phyloP scores from a whole-genome alignment of 345 rosid species.

The Acer saccharum region DNA sequence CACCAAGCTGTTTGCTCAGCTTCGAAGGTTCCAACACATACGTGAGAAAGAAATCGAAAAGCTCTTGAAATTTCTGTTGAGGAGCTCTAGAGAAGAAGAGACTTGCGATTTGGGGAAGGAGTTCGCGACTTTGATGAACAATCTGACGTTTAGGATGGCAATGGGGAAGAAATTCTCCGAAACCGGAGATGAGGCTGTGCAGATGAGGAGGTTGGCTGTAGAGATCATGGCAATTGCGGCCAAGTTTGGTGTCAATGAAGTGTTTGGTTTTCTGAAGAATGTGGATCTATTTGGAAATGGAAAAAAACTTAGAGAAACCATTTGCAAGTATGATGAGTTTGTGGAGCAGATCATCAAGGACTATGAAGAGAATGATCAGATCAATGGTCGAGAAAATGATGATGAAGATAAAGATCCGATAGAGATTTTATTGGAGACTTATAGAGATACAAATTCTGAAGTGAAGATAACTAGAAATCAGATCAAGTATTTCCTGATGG shows the following conservation, averaged over 20 bases:
- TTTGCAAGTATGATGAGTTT: constrained; percentile 34
- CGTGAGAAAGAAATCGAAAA: constrained; percentile 52
- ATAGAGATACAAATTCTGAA: constrained; percentile 48
- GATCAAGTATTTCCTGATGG: constrained; percentile 67
- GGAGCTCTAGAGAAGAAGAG: constrained; percentile 31
- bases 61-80: constrained; percentile 38
- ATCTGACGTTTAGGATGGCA: constrained; percentile 53
- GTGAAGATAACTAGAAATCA: constrained; percentile 56
- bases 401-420: constrained; percentile 51
- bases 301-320: constrained; percentile 29
- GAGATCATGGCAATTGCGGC: constrained; percentile 36
- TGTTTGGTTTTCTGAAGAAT: constrained; percentile 40
- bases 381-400: constrained; percentile 6
- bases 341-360: constrained; percentile 44
- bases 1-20: constrained; percentile 58
- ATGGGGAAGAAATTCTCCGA: constrained; percentile 52
- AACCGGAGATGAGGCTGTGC: constrained; percentile 33
- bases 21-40: constrained; percentile 49
- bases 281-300: constrained; percentile 48
- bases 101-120: constrained; percentile 52
- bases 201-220: constrained; percentile 45
- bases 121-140: constrained; percentile 47
- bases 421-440: constrained; percentile 63
- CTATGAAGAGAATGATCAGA: constrained; percentile 27
- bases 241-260: constrained; percentile 41